Evolutionary conservation across 2,329 filamentous ascomycete species (phyloP), one percentile per base, ranked within the genome.

Genomic region (Aureobasidium namibiae): DNA sequence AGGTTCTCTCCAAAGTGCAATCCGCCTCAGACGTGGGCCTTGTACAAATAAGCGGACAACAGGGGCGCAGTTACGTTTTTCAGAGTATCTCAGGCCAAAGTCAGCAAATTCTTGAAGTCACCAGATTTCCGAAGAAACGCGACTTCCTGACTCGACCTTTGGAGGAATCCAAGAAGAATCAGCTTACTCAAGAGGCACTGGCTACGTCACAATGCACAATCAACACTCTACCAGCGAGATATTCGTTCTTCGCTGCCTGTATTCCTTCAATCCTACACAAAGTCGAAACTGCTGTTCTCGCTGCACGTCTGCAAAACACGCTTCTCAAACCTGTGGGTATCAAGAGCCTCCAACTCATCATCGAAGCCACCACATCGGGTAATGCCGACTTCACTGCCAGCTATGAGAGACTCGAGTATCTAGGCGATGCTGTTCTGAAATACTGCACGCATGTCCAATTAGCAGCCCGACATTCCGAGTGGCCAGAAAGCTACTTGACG

Each of bases 371-470:
- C 52, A 88, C 82, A 53, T 77, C 89, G 0, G 82, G 85, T 0
- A 78, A 77, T 1, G 84, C 89, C 0, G 68, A 72, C 2, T 83
- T 85, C 49, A 70, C 74, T 1, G 79, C 78, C 0, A 81, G 96
- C 63, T 96, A 96, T 68, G 88, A 97, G 66, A 79, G 88, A 2
- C 76, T 95, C 0, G 94, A 97, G 69, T 95, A 95, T 65, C 75
- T 96, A 0, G 94, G 94, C 0, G 92, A 97, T 67, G 85, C 84
- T 0, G 78, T 95, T 1, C 77, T 97, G 38, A 97, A 97, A 67
- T 82, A 87, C 60, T 83, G 82, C 48, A 80, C 87, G 0, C 83
- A 85, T 0, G 70, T 90, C 1, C 86, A 90, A 59, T 77, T 92
- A 4, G 77, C 80, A 68, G 78, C 79, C 18, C 68, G 78, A 33